Evolutionary conservation across 257 asterid genomes (phyloP).

Genomic region (Primulina huaijiensis): DNA sequence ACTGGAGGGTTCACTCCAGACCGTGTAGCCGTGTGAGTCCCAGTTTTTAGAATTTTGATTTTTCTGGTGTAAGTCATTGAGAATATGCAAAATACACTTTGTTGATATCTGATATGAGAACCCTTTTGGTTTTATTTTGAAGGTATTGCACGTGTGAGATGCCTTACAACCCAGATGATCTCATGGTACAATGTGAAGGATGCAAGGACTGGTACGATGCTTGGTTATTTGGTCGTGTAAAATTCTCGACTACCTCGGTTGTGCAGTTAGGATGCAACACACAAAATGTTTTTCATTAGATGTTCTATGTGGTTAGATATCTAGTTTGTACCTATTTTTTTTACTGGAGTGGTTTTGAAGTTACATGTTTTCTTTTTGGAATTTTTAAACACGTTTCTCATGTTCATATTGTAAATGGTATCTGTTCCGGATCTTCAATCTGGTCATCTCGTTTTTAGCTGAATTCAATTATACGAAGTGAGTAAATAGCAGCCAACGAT

Average conservation of each 20-base stretch:
- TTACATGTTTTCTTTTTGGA: background rate
- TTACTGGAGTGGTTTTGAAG: background rate
- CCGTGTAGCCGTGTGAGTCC: slow-evolving; percentile 74
- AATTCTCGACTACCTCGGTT: background rate
- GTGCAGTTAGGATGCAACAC: background rate
- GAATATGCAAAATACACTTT: background rate
- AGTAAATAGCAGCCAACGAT: background rate
- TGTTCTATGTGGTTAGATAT: background rate
- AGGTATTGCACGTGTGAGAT: slow-evolving; percentile 59
- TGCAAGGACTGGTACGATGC: slow-evolving; percentile 31
- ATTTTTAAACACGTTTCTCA: background rate
- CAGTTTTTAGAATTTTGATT: background rate
- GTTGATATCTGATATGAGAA: slow-evolving; percentile 1
- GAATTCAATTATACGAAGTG: background rate
- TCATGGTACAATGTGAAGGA: slow-evolving; percentile 58
- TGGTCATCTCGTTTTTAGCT: background rate
- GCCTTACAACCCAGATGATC: slow-evolving; percentile 62
- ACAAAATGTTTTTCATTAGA: background rate
- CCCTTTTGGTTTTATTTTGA: background rate
- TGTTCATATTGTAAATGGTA: background rate
- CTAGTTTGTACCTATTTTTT: background rate
- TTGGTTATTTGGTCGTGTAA: background rate
- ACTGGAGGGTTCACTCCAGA: slow-evolving; percentile 76
- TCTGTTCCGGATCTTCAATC: background rate
- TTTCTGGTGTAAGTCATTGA: slow-evolving; percentile 10